Evolutionary conservation across 2,329 filamentous ascomycete genomes (phyloP), one percentile per base, ranked within the genome.

Genomic region (Macrophomina phaseolina): DNA sequence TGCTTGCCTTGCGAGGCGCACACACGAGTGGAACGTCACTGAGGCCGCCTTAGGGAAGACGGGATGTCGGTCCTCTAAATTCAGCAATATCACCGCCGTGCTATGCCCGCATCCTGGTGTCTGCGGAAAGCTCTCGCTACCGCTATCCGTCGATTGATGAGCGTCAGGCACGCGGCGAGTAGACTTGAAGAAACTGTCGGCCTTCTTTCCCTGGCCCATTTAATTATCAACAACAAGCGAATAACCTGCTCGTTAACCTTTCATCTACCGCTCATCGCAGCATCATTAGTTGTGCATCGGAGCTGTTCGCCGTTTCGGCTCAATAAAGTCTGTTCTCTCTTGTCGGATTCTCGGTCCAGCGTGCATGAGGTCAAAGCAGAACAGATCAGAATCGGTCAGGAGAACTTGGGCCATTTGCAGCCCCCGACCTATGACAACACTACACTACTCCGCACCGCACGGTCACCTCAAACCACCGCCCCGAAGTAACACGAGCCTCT

Each of bases 1-100:
- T 18, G 34, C 12, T 9, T n/a, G 36, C 36, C 55, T 42, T 45
- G 40, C 23, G 53, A 28, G n/a, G n/a, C 7, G 49, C 23, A 2
- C 4, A 16, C 46, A 60, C 55, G 55, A 60, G 40, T 8, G 23
- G 30, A 40, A 62, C 58, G 58, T 62, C 58, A 62, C 58, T 11
- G 28, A 48, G 42, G 14, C 34, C 56, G 7, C 14, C 34, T 32
- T 34, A 9, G 40, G 45, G 58, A 11, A 36, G 18, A 18, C 58
- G 42, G 42, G 30, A 34, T 30, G 58, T 18, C 42, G 58, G 42
- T 38, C 56, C 58, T 38, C 58, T 62, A 45, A 4, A 49, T 62
- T 45, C 42, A 62, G 58, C 58, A 62, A 62, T 36, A 62, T 62
- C 45, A 49, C 58, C 56, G 56, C 30, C 28, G 12, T 11, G 36